A percentile compares a stretch with the other conserved stretches of the same genome.
Evolutionary conservation across 306 rosid species (phyloP).

Genomic region (Ziziphus jujuba): DNA sequence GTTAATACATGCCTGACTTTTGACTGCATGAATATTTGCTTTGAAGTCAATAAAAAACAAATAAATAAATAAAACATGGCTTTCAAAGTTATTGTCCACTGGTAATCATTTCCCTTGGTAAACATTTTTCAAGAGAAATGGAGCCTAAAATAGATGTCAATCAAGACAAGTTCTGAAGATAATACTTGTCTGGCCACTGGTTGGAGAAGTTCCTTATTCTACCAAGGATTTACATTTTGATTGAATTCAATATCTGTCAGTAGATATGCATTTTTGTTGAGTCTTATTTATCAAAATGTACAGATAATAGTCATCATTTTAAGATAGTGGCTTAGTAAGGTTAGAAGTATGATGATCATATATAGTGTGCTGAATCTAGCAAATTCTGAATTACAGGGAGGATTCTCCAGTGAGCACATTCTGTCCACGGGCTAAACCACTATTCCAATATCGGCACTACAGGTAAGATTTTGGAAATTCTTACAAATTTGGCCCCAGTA

Average conservation of each 20-base stretch:
- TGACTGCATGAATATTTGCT: too few relatives aligned
- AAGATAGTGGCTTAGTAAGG: constrained; percentile 5
- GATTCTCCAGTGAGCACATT: constrained; percentile 80
- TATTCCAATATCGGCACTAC: constrained; percentile 98
- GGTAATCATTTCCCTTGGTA: not conserved
- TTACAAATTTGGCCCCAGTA: not conserved
- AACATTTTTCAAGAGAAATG: not conserved
- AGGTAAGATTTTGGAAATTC: constrained; percentile 51
- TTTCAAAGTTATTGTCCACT: too few relatives aligned
- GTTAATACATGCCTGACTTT: too few relatives aligned
- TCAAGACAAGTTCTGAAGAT: not conserved
- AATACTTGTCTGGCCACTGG: not conserved
- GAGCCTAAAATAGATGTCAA: not conserved
- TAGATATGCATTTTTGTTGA: not conserved
- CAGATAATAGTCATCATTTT: not conserved
- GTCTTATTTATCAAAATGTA: not conserved
- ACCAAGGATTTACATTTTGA: not conserved
- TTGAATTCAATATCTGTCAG: constrained; percentile 1
- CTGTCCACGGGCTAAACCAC: constrained; percentile 85
- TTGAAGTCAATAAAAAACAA: too few relatives aligned
- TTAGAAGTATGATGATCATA: constrained; percentile 19
- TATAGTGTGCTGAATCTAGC: constrained; percentile 14
- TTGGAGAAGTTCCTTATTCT: constrained; percentile 5
- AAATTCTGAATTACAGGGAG: constrained; percentile 59
- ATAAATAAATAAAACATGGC: too few relatives aligned